Evolutionary conservation across 768 basidiomycete species (phyloP).

Genomic region (Trametes maxima): DNA sequence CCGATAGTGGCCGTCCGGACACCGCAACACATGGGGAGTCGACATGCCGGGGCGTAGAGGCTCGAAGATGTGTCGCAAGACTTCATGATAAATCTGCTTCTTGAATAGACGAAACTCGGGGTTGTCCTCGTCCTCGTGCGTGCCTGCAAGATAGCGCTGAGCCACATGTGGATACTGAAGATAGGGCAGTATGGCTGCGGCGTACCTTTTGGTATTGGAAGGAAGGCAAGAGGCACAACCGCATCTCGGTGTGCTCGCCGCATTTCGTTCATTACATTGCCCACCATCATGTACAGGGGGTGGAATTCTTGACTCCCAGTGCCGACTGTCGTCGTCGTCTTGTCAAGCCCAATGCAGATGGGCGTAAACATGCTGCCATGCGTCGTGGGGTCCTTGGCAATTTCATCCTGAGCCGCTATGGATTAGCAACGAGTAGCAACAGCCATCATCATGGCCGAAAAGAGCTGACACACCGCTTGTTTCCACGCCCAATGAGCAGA

Average conservation of each 20-base stretch:
- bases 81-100: constrained; percentile 24
- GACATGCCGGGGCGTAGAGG: constrained; percentile 16
- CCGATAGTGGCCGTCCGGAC: constrained; percentile 41
- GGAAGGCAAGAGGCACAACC: constrained; percentile 30
- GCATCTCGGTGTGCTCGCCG: constrained; percentile 30
- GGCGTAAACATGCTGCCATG: constrained; percentile 21
- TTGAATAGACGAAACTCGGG: constrained; percentile 21
- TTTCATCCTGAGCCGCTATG: too few species aligned
- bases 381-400: constrained; percentile 1
- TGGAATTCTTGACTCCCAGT: constrained; percentile 30
- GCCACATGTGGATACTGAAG: neutral
- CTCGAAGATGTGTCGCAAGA: constrained; percentile 9
- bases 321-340: constrained; percentile 32
- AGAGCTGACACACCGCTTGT: constrained; percentile 34
- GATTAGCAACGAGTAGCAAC: neutral
- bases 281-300: constrained; percentile 28
- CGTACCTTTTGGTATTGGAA: constrained; percentile 38
- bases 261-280: constrained; percentile 29
- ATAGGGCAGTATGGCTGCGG: too few species aligned
- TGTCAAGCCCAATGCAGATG: constrained; percentile 31
- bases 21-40: constrained; percentile 28
- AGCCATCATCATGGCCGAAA: neutral
- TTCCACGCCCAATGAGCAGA: constrained; percentile 45
- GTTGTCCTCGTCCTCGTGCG: constrained; percentile 13
- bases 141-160: constrained; percentile 8